phyloP scores from a whole-genome alignment of 805 yeast genomes.

The Candida dajiaensis region DNA sequence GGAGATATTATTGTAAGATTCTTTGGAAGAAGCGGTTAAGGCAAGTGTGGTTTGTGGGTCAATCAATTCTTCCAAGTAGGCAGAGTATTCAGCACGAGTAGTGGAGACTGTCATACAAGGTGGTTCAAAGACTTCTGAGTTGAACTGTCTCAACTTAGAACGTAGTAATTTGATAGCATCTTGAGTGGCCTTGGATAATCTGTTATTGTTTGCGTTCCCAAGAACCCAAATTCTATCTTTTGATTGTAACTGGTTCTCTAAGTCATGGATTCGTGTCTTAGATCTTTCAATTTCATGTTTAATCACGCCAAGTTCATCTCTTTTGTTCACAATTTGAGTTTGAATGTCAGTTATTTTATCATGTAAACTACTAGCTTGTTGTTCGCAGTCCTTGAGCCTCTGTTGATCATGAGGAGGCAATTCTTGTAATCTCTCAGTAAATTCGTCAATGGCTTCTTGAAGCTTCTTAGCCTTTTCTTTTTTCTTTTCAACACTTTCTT shows the following conservation, averaged over 20 bases:
- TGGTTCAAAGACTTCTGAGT: constrained; percentile 56
- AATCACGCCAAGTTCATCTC: constrained; percentile 33
- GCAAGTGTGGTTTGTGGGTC: constrained; percentile 51
- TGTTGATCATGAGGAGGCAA: constrained; percentile 15
- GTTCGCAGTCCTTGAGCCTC: constrained; percentile 13
- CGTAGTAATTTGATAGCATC: constrained; percentile 40
- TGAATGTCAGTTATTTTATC: constrained; percentile 24
- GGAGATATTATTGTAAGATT: constrained; percentile 43
- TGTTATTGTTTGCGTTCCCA: constrained; percentile 20
- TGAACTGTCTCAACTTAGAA: constrained; percentile 27
- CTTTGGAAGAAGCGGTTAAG: constrained; percentile 51
- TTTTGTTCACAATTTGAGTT: constrained; percentile 37
- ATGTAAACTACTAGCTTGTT: constrained; percentile 23
- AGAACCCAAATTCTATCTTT: constrained; percentile 49
- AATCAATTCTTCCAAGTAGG: constrained; percentile 52
- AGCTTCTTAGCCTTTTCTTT: not conserved
- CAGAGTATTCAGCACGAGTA: constrained; percentile 41
- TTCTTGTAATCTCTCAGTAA: constrained; percentile 13
- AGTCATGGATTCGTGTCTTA: constrained; percentile 24
- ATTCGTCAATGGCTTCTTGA: constrained; percentile 9
- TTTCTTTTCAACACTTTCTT: constrained; percentile 8
- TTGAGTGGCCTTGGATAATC: constrained; percentile 21
- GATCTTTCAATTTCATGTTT: constrained; percentile 28
- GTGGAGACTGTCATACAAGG: constrained; percentile 63
- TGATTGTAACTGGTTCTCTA: constrained; percentile 34